phyloP scores from a whole-genome alignment of 768 basidiomycete species.

The Termitomyces sp. region DNA sequence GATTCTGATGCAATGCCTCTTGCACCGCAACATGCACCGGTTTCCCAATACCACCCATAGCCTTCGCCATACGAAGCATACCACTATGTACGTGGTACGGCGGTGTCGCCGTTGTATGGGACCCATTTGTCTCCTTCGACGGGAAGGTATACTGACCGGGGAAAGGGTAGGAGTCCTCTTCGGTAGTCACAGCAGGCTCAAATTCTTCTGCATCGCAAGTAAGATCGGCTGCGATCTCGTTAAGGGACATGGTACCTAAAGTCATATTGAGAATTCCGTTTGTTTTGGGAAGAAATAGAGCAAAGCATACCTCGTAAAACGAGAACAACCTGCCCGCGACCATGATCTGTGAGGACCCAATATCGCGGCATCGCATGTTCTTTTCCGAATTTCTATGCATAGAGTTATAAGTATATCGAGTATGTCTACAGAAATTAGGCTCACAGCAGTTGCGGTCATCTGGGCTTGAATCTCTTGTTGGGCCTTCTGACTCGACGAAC shows the following conservation, averaged over 20 bases:
- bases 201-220: slow-evolving; percentile 76
- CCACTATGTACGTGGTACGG: slow-evolving; percentile 74
- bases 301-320: slow-evolving; percentile 55
- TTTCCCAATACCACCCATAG: slow-evolving; percentile 74
- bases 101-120: slow-evolving; percentile 20
- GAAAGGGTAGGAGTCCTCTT: slow-evolving; percentile 28
- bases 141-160: slow-evolving; percentile 39
- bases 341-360: slow-evolving; percentile 84
- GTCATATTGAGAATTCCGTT: not conserved
- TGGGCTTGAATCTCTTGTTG: slow-evolving; percentile 35
- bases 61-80: slow-evolving; percentile 74
- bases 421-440: slow-evolving; percentile 1
- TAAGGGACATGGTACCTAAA: slow-evolving; percentile 79
- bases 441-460: slow-evolving; percentile 51
- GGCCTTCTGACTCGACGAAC: slow-evolving; percentile 21
- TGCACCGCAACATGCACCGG: slow-evolving; percentile 75
- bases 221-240: slow-evolving; percentile 83
- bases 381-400: slow-evolving; percentile 46
- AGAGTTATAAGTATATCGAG: not conserved
- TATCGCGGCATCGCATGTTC: slow-evolving; percentile 77
- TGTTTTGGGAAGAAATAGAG: not conserved
- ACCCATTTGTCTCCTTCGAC: slow-evolving; percentile 15
- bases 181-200: slow-evolving; percentile 45
- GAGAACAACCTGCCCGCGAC: slow-evolving; percentile 68
- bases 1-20: slow-evolving; percentile 65